Conservation (phyloP, 805 yeast genomes). For the Priceomyces castillae region DNA sequence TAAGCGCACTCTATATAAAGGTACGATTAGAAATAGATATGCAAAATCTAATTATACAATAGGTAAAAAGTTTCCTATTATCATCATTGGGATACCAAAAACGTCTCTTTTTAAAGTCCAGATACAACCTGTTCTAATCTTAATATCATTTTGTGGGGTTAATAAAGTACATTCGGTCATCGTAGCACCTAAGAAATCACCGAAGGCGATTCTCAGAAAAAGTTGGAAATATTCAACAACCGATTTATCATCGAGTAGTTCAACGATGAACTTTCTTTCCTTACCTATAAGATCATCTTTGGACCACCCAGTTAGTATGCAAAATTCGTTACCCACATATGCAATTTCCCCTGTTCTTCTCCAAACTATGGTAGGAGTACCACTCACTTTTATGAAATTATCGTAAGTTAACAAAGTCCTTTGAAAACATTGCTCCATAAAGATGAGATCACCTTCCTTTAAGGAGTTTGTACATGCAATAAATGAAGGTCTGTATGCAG, state of each 20-base stretch:
- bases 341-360: constrained; percentile 93
- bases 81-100: constrained; percentile 96
- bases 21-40: background rate
- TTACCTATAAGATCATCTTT: constrained; percentile 59
- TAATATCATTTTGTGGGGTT: constrained; percentile 50
- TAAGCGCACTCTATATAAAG: background rate
- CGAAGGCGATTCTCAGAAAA: constrained; percentile 82
- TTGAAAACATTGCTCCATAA: constrained; percentile 96
- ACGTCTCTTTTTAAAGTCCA: constrained; percentile 95
- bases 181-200: constrained; percentile 82
- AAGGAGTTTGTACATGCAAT: constrained; percentile 88
- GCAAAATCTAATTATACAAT: constrained; percentile 37
- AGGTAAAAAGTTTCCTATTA: constrained; percentile 89
- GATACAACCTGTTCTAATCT: constrained; percentile 74
- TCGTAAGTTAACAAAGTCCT: constrained; percentile 87
- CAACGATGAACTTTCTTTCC: constrained; percentile 71
- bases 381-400: constrained; percentile 75
- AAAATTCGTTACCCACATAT: constrained; percentile 91
- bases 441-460: constrained; percentile 86
- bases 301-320: constrained; percentile 88
- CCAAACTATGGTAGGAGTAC: constrained; percentile 96
- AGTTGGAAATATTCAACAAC: constrained; percentile 86
- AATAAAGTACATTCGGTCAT: constrained; percentile 82
- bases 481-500: constrained; percentile 87
- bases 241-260: constrained; percentile 81